phyloP scores from a whole-genome alignment of 495 filamentous ascomycete genomes.

The Aspergillus panamensis region DNA sequence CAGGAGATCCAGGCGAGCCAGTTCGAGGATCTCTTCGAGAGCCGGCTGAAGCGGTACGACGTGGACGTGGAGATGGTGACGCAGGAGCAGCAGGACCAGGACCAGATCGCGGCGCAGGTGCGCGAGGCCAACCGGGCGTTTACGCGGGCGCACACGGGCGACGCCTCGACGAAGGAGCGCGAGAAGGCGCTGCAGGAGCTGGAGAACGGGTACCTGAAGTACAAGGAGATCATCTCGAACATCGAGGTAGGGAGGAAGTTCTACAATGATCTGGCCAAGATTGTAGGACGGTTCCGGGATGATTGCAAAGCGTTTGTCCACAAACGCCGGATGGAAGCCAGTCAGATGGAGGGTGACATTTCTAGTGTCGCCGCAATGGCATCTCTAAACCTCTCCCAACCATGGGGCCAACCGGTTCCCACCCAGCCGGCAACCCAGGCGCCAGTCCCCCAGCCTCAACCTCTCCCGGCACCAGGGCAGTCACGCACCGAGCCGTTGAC shows the following conservation, averaged over 20 bases:
- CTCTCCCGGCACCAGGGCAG: neutral
- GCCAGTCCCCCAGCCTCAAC: constrained; percentile 29
- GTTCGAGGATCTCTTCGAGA: constrained; percentile 88
- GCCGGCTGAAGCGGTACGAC: constrained; percentile 75
- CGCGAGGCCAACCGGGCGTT: constrained; percentile 76
- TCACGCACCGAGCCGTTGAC: constrained; percentile 38
- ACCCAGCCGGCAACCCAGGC: constrained; percentile 24
- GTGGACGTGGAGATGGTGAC: constrained; percentile 64
- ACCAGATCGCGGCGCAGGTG: constrained; percentile 62
- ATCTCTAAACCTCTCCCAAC: constrained; percentile 50
- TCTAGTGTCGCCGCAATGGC: constrained; percentile 58
- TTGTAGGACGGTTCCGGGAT: constrained; percentile 74
- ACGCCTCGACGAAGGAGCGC: constrained; percentile 69
- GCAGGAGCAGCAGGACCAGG: constrained; percentile 73
- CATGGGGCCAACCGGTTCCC: neutral
- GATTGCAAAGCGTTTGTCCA: constrained; percentile 75
- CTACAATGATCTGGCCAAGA: constrained; percentile 90
- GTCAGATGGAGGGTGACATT: constrained; percentile 67
- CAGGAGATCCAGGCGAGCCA: constrained; percentile 78
- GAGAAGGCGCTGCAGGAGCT: constrained; percentile 83
- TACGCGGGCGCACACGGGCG: constrained; percentile 62
- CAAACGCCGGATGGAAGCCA: constrained; percentile 74
- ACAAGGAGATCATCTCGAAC: constrained; percentile 89
- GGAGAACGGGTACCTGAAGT: constrained; percentile 90
- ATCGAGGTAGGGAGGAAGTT: constrained; percentile 88